Evolutionary conservation across 2,329 filamentous ascomycete species (phyloP).

Genomic region (Bipolaris sorokiniana): DNA sequence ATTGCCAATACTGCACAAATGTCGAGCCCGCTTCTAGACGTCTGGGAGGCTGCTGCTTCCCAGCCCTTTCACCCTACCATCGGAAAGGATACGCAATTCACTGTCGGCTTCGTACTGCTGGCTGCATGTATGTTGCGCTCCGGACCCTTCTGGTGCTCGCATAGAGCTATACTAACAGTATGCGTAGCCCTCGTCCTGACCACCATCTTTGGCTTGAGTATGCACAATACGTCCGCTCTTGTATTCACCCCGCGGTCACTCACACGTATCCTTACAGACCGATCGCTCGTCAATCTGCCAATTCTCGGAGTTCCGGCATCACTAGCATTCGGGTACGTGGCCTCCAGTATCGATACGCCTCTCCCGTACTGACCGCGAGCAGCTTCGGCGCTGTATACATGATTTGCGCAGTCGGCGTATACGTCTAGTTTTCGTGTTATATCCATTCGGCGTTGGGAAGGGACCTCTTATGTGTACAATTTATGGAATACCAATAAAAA

Average conservation of each 20-base stretch:
- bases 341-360: constrained; percentile 7
- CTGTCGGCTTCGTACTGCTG: constrained; percentile 77
- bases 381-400: constrained; percentile 96
- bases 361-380: constrained; percentile 13
- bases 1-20: constrained; percentile 37
- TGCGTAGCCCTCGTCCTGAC: constrained; percentile 68
- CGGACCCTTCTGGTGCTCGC: constrained; percentile 11
- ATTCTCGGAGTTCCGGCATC: constrained; percentile 86
- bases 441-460: constrained; percentile 36
- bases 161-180: constrained; percentile 34
- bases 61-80: constrained; percentile 82
- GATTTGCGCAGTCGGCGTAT: constrained; percentile 98
- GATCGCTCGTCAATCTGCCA: constrained; percentile 77
- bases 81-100: constrained; percentile 83
- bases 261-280: constrained; percentile 66
- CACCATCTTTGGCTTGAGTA: constrained; percentile 87
- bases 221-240: constrained; percentile 24
- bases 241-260: constrained; percentile 59
- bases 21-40: constrained; percentile 68
- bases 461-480: constrained; percentile 40
- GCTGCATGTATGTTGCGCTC: constrained; percentile 61
- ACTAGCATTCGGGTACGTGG: constrained; percentile 81
- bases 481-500: constrained; percentile 50
- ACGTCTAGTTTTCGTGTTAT: constrained; percentile 70
- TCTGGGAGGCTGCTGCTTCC: constrained; percentile 92